Percentiles rank a stretch among this genome's conserved stretches.
Evolutionary conservation across 305 asterid genomes (phyloP).

Genomic region (Fraxinus velutina): DNA sequence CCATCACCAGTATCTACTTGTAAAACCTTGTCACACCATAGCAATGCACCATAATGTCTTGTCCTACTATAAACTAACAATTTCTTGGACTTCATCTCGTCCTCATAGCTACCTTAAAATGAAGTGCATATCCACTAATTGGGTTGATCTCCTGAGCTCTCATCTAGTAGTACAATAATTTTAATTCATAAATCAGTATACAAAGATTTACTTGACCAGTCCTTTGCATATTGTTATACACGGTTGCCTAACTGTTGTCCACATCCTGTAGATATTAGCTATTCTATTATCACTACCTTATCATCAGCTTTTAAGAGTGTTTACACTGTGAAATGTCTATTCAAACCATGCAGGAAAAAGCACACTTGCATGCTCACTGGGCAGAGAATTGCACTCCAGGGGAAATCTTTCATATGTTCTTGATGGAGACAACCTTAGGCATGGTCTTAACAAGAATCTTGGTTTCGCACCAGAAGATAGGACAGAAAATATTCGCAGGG

Average conservation of each 20-base stretch:
- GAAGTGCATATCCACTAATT: background rate
- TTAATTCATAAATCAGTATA: background rate
- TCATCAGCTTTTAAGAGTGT: background rate
- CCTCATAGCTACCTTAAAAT: background rate
- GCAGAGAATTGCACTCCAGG: constrained; percentile 70
- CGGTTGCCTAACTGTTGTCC: background rate
- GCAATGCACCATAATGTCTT: background rate
- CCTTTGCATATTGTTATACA: background rate
- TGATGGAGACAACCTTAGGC: constrained; percentile 94
- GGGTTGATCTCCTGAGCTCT: background rate
- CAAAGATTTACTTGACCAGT: background rate
- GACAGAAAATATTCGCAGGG: constrained; percentile 85
- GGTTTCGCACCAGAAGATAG: constrained; percentile 83
- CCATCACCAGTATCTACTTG: background rate
- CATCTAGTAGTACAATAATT: background rate
- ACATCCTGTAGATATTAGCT: constrained; percentile 1
- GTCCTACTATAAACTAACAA: background rate
- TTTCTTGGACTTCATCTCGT: constrained; percentile 4
- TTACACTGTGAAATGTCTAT: background rate
- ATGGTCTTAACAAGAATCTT: constrained; percentile 84
- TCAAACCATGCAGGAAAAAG: constrained; percentile 59
- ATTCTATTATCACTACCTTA: background rate
- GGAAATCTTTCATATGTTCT: constrained; percentile 90
- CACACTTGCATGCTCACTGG: constrained; percentile 86
- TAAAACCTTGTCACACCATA: background rate